Evolutionary conservation across 345 rosid genomes (phyloP), one percentile per base, ranked within the genome.

Genomic region (Salix purpurea): DNA sequence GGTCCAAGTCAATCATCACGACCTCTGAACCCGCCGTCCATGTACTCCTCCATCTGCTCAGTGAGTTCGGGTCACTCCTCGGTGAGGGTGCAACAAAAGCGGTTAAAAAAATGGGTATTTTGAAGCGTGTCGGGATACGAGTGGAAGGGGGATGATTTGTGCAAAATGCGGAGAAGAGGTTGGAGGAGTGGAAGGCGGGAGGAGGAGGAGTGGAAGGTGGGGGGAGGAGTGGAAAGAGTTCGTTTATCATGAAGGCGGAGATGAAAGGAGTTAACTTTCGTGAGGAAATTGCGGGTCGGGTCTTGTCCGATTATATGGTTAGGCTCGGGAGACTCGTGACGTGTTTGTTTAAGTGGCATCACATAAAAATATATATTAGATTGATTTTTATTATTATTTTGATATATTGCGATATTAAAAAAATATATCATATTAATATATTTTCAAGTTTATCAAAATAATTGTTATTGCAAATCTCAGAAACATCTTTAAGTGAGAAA

Each of bases 41-140:
- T 71, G 89, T 93, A 12, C 77, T 83, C 78, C 89, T 91, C 58
- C 84, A 89, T 12, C 94, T 96, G 26, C 87, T 76, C 19, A 94
- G 96, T 60, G 98, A 97, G 8, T 96, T 96, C 67, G 97, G 99
- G 0, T 93, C 98, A 67, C 84, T 96, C 37, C 92, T 96, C 44
- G 92, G 97, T 32, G 97, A 98, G 36, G 94, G 96, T 23, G 99
- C 93, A 72, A 89, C 93, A 32, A 93, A 96, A 77, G 96, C 94
- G 6, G 99, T 98, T 24, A 96, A 93, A 90, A 96, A 96, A 86
- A 91, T 95, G 1, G 92, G 87, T 75, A 96, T 91, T 92, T 93
- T 79, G 98, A 91, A 62, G 99, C 98, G n/a, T 96, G 98, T 74
- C 87, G 97, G 15, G 97, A 92, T 70, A 91, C 93, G 97, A 93